Base-by-base conservation (phyloP, 2,329 filamentous ascomycete genomes). In the Neonectria hederae region DNA sequence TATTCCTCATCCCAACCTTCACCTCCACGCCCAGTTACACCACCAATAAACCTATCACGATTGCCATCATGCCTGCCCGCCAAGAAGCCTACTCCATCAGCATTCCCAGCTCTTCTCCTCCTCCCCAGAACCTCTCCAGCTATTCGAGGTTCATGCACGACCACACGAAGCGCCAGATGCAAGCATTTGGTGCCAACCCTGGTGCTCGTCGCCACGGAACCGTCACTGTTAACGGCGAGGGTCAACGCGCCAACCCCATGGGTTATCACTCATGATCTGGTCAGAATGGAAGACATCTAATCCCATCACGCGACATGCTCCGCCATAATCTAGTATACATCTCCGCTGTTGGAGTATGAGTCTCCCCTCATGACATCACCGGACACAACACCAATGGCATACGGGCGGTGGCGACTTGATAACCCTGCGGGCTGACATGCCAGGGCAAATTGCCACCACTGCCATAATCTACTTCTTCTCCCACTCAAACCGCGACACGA, bases 161-260 rank as follows among this genome's bases (percentile, higher is more conserved):
- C 59, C 87, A 90, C 79, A 90, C 88, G 65, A 89, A 88, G 81
- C 81, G 83, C 60, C 88, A 89, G 75, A 89, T 91, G 86, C 87
- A 90, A 65, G 80, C 82, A 4, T 81, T 82, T 11, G 81, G 84
- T 1, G 71, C 74, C 26, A 65, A 63, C 32, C 62, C 60, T 9
- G 38, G 32, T 24, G 40, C 60, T 2, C 49, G 54, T 49, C 54
- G 51, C 26, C 60, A 59, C 21, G 49, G 21, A 7, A 28, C 42
- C 21, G 71, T 73, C 53, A 79, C 80, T 48, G 78, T 78, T 17
- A 52, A 66, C 28, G 58, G 60, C 63, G 54, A 58, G 5, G 66
- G 62, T 43, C 67, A 65, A 24, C 59, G 46, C 66, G 35, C 59
- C 13, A 69, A 67, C 43, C 68, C 68, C 9, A 65, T 72, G 8